These are phyloP conservation scores for Leccinellum rugosiceps DNA, from an alignment of 768 basidiomycete genomes.

Conservation along the genomic window DNA sequence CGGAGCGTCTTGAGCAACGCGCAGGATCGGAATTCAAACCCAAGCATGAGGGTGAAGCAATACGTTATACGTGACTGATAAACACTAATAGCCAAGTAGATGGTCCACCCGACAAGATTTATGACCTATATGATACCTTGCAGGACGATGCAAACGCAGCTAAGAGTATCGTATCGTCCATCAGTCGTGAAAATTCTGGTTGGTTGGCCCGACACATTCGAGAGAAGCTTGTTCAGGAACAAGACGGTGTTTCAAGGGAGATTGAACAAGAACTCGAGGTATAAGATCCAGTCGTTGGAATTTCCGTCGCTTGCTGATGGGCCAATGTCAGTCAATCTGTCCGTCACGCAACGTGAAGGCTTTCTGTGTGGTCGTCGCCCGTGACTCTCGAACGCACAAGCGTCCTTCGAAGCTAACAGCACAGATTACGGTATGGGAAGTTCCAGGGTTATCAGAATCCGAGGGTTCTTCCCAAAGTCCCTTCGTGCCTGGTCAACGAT, in stretches of 20 bases:
- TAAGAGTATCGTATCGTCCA: conserved; percentile 38
- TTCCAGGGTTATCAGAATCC: conserved; percentile 44
- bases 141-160: conserved; percentile 51
- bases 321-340: conserved; percentile 46
- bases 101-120: conserved; percentile 43
- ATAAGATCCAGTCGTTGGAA: conserved; percentile 14
- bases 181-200: conserved; percentile 48
- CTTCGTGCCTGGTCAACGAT: conserved; percentile 64
- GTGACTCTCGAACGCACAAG: conserved; percentile 56
- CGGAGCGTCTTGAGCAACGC: conserved; percentile 60
- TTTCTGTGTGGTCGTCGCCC: conserved; percentile 69
- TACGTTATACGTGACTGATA: neutral
- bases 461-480: conserved; percentile 49
- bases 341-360: conserved; percentile 73
- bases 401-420: conserved; percentile 56
- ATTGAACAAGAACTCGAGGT: conserved; percentile 77
- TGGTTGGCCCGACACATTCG: conserved; percentile 59
- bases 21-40: conserved; percentile 46
- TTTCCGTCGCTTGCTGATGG: conserved; percentile 3
- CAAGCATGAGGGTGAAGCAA: conserved; percentile 38
- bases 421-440: conserved; percentile 86
- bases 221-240: conserved; percentile 46
- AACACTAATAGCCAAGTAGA: conserved; percentile 11
- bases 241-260: conserved; percentile 50
- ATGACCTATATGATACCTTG: conserved; percentile 59